Percentiles rank a stretch among this genome's conserved stretches.
These are phyloP conservation scores for Diplodia sapinea DNA, from an alignment of 2,329 filamentous ascomycete species.

Conservation along the genomic window DNA sequence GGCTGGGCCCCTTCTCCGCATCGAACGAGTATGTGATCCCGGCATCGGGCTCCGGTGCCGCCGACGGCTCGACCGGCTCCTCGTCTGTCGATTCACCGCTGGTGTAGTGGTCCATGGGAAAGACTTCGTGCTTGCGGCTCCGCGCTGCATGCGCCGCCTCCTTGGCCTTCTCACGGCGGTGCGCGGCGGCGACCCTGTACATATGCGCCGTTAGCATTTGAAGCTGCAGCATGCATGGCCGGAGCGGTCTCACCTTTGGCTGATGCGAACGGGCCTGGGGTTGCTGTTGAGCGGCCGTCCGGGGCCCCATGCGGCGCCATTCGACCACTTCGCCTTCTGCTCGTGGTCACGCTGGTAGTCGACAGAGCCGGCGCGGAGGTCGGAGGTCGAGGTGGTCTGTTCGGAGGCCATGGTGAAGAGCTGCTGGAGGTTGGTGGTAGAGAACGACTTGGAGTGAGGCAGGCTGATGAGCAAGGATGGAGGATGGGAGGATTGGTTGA, in stretches of 20 bases:
- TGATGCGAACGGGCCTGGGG: constrained; percentile 46
- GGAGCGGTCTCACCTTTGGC: constrained; percentile 14
- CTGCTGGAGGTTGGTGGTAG: constrained; percentile 33
- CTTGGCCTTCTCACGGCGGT: constrained; percentile 30
- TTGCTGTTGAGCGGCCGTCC: constrained; percentile 44
- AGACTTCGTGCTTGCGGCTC: constrained; percentile 48
- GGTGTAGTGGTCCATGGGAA: constrained; percentile 36
- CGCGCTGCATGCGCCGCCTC: constrained; percentile 32
- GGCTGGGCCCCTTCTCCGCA: constrained; percentile 54
- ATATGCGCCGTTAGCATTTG: not conserved
- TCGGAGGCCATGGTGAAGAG: constrained; percentile 52
- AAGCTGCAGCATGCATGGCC: too few relatives aligned
- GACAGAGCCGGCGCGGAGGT: constrained; percentile 61
- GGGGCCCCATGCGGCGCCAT: constrained; percentile 50
- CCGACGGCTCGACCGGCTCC: constrained; percentile 52
- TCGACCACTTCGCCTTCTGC: constrained; percentile 58
- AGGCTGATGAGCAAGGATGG: constrained; percentile 31
- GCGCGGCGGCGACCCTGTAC: constrained; percentile 10
- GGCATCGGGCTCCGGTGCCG: constrained; percentile 53
- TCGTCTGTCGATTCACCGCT: constrained; percentile 53
- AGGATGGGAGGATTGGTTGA: constrained; percentile 18
- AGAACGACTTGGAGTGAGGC: constrained; percentile 33
- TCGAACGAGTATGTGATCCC: constrained; percentile 63
- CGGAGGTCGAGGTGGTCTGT: constrained; percentile 51
- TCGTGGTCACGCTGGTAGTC: constrained; percentile 59